Conservation (phyloP, 2,329 filamentous ascomycete genomes). For the Mollisiaceae sp. region DNA sequence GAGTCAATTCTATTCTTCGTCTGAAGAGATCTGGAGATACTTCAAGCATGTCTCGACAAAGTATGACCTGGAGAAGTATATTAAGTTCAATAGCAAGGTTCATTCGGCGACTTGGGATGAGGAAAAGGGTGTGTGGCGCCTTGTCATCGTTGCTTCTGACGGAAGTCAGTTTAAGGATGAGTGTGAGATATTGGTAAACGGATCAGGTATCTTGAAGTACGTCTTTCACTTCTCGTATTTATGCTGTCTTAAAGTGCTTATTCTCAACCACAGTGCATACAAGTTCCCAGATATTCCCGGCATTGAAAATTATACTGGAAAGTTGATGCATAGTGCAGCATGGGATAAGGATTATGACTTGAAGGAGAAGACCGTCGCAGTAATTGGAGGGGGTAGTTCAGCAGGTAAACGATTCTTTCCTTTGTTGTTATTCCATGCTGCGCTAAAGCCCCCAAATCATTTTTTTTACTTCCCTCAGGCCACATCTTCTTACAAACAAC, state of each 20-base stretch:
- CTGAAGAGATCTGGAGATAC: constrained; percentile 41
- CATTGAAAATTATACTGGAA: constrained; percentile 51
- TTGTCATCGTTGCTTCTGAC: constrained; percentile 16
- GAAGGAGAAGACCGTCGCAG: constrained; percentile 42
- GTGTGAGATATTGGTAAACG: constrained; percentile 55
- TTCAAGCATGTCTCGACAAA: constrained; percentile 43
- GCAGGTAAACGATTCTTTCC: constrained; percentile 20
- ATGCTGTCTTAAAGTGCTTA: constrained; percentile 47
- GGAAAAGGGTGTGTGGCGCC: constrained; percentile 46
- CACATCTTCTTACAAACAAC: no score
- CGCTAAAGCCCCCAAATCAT: no score
- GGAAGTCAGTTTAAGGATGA: constrained; percentile 43
- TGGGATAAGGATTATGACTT: constrained; percentile 49
- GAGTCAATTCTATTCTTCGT: constrained; percentile 40
- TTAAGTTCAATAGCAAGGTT: constrained; percentile 51
- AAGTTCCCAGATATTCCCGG: constrained; percentile 52
- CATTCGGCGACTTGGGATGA: constrained; percentile 52
- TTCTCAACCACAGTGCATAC: constrained; percentile 51
- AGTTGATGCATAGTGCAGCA: constrained; percentile 49
- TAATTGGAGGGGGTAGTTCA: constrained; percentile 47
- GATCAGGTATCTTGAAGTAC: constrained; percentile 55
- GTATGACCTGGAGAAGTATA: constrained; percentile 47
- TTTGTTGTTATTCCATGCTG: no score
- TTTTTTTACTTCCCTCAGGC: no score
- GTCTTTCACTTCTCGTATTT: background rate